Evolutionary conservation across 78 protist genomes (phyloP).

Genomic region (Dictyostelium intermedium): DNA sequence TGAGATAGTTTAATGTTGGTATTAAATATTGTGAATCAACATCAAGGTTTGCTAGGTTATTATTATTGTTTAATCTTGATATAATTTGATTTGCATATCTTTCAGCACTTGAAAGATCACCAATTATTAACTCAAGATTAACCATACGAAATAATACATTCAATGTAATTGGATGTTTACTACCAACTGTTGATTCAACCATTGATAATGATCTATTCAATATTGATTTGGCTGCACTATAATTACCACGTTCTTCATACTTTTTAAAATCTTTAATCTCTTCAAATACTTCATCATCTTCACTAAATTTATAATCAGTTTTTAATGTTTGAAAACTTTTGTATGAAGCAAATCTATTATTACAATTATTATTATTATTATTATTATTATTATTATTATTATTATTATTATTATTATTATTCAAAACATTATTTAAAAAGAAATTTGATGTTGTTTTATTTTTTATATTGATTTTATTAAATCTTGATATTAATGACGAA

Average conservation of each 20-base stretch:
- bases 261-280: slow-evolving; percentile 45
- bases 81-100: neutral
- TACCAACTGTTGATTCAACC: slow-evolving; percentile 37
- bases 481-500: neutral
- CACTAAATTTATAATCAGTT: neutral
- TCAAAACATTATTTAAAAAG: neutral
- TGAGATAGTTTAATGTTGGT: slow-evolving; percentile 26
- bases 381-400: neutral
- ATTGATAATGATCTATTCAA: slow-evolving; percentile 20
- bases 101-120: slow-evolving; percentile 26
- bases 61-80: neutral
- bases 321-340: neutral
- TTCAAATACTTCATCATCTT: slow-evolving; percentile 28
- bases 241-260: slow-evolving; percentile 34
- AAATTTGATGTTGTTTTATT: neutral
- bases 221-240: slow-evolving; percentile 16
- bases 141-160: slow-evolving; percentile 61
- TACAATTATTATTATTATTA: neutral
- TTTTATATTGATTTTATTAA: neutral
- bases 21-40: neutral
- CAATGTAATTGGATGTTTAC: slow-evolving; percentile 23
- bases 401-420: neutral
- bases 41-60: neutral
- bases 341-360: neutral
- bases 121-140: slow-evolving; percentile 39